phyloP scores from a whole-genome alignment of 2,329 filamentous ascomycete genomes.

The Monilinia vaccinii-corymbosi region DNA sequence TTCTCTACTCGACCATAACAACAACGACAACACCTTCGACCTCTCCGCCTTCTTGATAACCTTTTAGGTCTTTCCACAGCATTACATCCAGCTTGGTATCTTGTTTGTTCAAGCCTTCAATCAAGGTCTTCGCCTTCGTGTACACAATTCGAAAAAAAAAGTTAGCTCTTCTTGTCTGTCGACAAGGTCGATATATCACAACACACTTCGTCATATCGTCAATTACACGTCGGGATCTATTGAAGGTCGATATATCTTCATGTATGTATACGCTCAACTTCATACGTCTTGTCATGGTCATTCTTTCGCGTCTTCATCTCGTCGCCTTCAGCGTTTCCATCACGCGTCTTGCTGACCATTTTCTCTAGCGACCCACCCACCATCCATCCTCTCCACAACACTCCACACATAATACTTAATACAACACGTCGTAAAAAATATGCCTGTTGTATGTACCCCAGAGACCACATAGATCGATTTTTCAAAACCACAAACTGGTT shows the following conservation, averaged over 20 bases:
- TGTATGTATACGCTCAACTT: slow-evolving; percentile 19
- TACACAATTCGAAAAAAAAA: slow-evolving; percentile 1
- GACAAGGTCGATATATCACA: slow-evolving; percentile 20
- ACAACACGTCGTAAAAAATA: slow-evolving; percentile 26
- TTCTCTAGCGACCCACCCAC: slow-evolving; percentile 15
- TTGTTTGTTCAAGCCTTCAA: slow-evolving; percentile 6
- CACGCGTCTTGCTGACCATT: slow-evolving; percentile 24
- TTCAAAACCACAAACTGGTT: neutral
- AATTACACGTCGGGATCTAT: slow-evolving; percentile 13
- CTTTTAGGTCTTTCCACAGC: neutral
- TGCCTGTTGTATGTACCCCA: slow-evolving; percentile 46
- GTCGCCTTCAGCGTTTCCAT: slow-evolving; percentile 14
- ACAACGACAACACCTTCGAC: neutral
- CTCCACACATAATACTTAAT: slow-evolving; percentile 30
- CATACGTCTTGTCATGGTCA: neutral
- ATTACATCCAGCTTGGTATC: neutral
- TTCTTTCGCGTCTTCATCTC: slow-evolving; percentile 21
- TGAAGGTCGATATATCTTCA: slow-evolving; percentile 7
- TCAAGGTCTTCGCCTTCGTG: slow-evolving; percentile 1
- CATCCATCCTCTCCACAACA: slow-evolving; percentile 12
- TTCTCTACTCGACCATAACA: neutral
- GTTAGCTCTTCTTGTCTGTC: slow-evolving; percentile 7
- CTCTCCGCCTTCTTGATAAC: neutral
- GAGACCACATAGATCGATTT: slow-evolving; percentile 1
- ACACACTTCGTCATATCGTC: slow-evolving; percentile 10